These are phyloP conservation scores for Lichtheimia ornata DNA, from an alignment of 371 early-diverging fungal species.

Conservation along the genomic window DNA sequence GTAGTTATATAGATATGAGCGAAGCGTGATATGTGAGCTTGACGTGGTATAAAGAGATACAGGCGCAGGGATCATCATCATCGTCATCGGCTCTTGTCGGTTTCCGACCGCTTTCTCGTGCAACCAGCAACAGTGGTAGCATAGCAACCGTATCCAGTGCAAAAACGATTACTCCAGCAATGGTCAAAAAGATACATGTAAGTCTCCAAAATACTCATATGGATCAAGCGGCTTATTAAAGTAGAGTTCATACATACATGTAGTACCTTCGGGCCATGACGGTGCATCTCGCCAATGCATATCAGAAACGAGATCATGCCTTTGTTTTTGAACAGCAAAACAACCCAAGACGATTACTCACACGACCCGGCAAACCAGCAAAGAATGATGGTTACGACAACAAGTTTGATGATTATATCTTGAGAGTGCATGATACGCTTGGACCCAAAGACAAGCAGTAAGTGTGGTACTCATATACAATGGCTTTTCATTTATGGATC, in stretches of 20 bases:
- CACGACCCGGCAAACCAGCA: slow-evolving; percentile 70
- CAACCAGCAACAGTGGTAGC: slow-evolving; percentile 10
- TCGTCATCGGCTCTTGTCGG: background rate
- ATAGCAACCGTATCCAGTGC: background rate
- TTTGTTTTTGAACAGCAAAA: slow-evolving; percentile 6
- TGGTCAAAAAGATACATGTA: background rate
- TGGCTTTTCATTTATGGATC: background rate
- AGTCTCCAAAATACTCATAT: background rate
- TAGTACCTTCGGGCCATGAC: slow-evolving; percentile 11
- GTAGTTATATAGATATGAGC: no score
- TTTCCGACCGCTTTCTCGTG: slow-evolving; percentile 8
- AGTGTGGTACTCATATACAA: slow-evolving; percentile 8
- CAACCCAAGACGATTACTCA: slow-evolving; percentile 16
- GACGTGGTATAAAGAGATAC: no score
- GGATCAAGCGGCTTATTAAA: background rate
- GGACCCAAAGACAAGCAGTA: slow-evolving; percentile 81
- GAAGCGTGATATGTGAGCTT: no score
- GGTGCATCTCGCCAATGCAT: slow-evolving; percentile 9
- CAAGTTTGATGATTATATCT: slow-evolving; percentile 90
- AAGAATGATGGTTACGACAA: slow-evolving; percentile 94
- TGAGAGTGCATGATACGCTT: slow-evolving; percentile 92
- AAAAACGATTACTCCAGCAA: background rate
- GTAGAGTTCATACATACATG: background rate
- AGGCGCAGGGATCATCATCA: no score
- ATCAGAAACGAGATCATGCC: slow-evolving; percentile 11